Evolutionary conservation across 2,329 filamentous ascomycete species (phyloP).

Genomic region (Daldinia eschscholtzii): DNA sequence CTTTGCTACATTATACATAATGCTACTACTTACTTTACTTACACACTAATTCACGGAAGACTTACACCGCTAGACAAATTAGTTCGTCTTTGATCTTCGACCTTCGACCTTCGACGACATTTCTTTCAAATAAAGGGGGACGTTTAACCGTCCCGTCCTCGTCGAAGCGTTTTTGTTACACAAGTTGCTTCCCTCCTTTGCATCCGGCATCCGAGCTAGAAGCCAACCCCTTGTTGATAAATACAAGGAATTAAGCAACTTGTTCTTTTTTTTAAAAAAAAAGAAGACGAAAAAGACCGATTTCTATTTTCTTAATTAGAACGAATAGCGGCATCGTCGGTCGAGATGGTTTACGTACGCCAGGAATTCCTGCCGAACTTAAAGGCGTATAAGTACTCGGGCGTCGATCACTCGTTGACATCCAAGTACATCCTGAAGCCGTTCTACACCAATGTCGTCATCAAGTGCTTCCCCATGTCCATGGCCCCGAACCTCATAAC

Average conservation of each 20-base stretch:
- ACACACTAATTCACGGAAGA: constrained; percentile 15
- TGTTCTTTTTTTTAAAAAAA: neutral
- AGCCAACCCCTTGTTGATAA: neutral
- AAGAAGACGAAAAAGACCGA: too few species aligned
- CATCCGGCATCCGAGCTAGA: neutral
- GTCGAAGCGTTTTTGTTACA: neutral
- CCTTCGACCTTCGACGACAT: constrained; percentile 5
- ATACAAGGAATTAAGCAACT: neutral
- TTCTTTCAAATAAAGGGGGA: constrained; percentile 11
- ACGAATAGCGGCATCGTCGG: neutral
- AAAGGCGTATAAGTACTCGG: constrained; percentile 94
- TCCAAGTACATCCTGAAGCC: constrained; percentile 97
- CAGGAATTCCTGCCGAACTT: constrained; percentile 89
- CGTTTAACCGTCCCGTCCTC: neutral
- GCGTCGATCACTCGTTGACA: constrained; percentile 88
- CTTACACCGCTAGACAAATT: constrained; percentile 17
- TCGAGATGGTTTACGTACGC: constrained; percentile 91
- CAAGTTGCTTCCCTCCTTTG: neutral
- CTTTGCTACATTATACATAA: neutral
- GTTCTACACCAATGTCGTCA: constrained; percentile 95
- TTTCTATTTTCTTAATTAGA: neutral
- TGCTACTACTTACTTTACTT: neutral
- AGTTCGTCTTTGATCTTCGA: neutral
- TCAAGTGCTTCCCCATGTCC: constrained; percentile 92
- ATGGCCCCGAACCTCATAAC: constrained; percentile 95